Conservation (phyloP, 2,329 filamentous ascomycete species). For the Aspergillus vadensis region DNA sequence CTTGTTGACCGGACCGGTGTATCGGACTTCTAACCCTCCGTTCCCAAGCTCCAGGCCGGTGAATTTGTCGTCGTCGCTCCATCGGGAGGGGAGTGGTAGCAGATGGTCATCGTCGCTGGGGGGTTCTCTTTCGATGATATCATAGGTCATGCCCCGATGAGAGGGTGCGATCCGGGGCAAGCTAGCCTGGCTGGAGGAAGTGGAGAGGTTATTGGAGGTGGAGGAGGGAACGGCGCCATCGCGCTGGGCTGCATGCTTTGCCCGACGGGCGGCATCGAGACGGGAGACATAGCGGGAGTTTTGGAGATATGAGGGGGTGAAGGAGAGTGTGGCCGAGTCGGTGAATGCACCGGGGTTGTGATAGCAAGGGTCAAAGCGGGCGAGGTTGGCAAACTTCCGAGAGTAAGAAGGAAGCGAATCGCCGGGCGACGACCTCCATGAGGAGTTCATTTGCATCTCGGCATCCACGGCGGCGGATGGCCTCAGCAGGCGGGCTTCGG, state of each 20-base stretch:
- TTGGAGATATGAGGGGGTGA: conserved; percentile 80
- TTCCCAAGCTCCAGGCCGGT: conserved; percentile 70
- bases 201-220: conserved; percentile 46
- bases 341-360: conserved; percentile 27
- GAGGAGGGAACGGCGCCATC: conserved; percentile 53
- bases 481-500: conserved; percentile 37
- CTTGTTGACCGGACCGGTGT: conserved; percentile 58
- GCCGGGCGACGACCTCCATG: conserved; percentile 48
- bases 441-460: conserved; percentile 52
- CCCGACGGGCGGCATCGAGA: conserved; percentile 69
- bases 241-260: conserved; percentile 58
- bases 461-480: conserved; percentile 49
- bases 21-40: conserved; percentile 72
- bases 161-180: conserved; percentile 62
- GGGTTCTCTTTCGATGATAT: conserved; percentile 76
- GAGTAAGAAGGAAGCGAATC: conserved; percentile 50
- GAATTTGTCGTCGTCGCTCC: conserved; percentile 79
- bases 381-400: conserved; percentile 47
- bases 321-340: conserved; percentile 45
- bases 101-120: conserved; percentile 61
- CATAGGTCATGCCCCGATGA: conserved; percentile 78
- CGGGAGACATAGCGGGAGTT: conserved; percentile 76
- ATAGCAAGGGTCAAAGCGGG: conserved; percentile 32
- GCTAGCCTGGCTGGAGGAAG: conserved; percentile 60
- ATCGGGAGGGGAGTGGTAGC: conserved; percentile 74